Percentiles rank a stretch among this genome's conserved stretches.
Conservation (phyloP, 208 protist genomes). For the Spongospora subterranea region DNA sequence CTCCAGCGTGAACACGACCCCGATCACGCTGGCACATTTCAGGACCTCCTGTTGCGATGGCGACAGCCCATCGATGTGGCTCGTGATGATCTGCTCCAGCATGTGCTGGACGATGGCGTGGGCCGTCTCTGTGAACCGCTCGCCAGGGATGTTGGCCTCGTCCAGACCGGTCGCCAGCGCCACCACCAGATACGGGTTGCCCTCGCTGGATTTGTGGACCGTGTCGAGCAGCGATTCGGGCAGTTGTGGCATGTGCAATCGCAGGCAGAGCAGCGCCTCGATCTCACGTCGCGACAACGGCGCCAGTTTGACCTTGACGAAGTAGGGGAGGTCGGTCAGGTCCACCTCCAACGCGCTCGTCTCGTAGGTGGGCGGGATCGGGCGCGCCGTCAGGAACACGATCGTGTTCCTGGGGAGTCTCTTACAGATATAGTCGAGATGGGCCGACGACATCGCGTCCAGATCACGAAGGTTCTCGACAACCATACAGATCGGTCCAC, state of each 20-base stretch:
- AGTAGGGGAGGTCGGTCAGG: not conserved
- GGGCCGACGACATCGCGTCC: not conserved
- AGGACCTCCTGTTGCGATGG: constrained; percentile 31
- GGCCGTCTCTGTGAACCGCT: constrained; percentile 10
- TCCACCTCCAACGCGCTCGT: not conserved
- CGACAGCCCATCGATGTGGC: not conserved
- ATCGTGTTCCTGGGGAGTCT: not conserved
- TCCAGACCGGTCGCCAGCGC: not conserved
- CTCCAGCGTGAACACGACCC: not conserved
- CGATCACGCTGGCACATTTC: constrained; percentile 26
- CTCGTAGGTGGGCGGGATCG: not conserved
- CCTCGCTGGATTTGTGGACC: constrained; percentile 30
- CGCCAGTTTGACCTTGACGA: not conserved
- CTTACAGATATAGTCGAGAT: not conserved
- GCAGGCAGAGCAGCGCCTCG: constrained; percentile 39
- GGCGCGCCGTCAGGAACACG: not conserved
- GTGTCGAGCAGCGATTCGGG: constrained; percentile 10
- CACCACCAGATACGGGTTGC: constrained; percentile 7
- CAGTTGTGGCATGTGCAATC: not conserved
- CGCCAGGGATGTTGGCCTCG: not conserved
- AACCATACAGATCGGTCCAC: constrained; percentile 19
- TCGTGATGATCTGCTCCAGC: constrained; percentile 48
- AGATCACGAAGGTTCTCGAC: constrained; percentile 16
- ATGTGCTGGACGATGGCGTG: constrained; percentile 20
- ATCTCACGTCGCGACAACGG: constrained; percentile 21